Percentiles rank a stretch among this genome's conserved stretches.
These are phyloP conservation scores for Diphasiastrum complanatum DNA, from an alignment of 83 land plant species.

Conservation along the genomic window DNA sequence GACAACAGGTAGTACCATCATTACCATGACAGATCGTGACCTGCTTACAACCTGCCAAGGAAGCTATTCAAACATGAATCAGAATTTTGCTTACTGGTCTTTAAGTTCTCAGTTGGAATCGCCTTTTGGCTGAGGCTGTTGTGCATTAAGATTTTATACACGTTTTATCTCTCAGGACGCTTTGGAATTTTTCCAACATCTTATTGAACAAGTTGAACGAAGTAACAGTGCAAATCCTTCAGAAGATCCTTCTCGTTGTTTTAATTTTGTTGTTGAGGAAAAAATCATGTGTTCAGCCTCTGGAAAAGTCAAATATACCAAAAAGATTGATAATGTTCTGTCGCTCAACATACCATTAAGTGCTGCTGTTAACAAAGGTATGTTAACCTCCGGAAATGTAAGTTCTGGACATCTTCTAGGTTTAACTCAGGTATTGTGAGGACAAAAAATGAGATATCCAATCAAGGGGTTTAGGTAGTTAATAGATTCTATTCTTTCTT, in stretches of 20 bases:
- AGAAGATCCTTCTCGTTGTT: constrained; percentile 79
- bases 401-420: no score
- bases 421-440: no score
- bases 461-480: no score
- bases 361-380: constrained; percentile 82
- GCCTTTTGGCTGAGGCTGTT: no score
- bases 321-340: constrained; percentile 69
- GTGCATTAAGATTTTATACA: no score
- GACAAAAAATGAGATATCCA: no score
- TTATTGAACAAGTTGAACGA: constrained; percentile 88
- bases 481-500: no score
- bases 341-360: constrained; percentile 70
- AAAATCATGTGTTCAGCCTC: constrained; percentile 66
- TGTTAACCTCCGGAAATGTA: background rate
- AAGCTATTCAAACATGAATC: background rate
- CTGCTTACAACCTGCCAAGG: background rate
- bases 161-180: constrained; percentile 83
- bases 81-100: background rate
- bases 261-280: constrained; percentile 87
- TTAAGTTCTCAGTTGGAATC: background rate
- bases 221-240: constrained; percentile 42
- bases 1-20: constrained; percentile 95
- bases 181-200: constrained; percentile 87
- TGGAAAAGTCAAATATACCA: constrained; percentile 90
- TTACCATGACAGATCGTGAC: no score